Evolutionary conservation across 1,139 yeast species (phyloP).

Genomic region (Candida sp.): DNA sequence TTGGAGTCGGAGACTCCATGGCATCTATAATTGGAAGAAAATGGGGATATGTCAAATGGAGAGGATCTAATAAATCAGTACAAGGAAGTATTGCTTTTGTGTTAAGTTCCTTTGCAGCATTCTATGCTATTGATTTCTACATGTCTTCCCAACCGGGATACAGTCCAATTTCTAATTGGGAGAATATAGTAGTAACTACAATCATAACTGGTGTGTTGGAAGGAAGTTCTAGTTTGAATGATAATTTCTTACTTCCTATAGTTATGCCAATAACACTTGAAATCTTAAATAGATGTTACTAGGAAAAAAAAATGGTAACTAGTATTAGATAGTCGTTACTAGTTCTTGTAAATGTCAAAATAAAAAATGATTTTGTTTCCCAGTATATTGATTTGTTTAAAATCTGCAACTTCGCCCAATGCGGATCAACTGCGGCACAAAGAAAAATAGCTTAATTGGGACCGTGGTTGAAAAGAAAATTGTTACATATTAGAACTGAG

Average conservation of each 20-base stretch:
- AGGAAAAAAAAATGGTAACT: no score
- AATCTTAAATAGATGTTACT: slow-evolving; percentile 15
- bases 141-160: slow-evolving; percentile 13
- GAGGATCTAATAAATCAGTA: slow-evolving; percentile 53
- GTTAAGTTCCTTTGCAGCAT: slow-evolving; percentile 35
- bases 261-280: slow-evolving; percentile 40
- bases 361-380: no score
- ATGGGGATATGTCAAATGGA: slow-evolving; percentile 54
- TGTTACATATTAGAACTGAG: not conserved
- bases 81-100: slow-evolving; percentile 69
- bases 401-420: not conserved
- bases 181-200: slow-evolving; percentile 43
- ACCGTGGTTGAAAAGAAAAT: not conserved
- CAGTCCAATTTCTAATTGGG: slow-evolving; percentile 21
- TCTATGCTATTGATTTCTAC: slow-evolving; percentile 28
- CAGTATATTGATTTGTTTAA: no score
- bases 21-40: slow-evolving; percentile 67
- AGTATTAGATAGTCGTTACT: no score
- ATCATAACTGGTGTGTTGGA: slow-evolving; percentile 53
- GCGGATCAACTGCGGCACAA: not conserved
- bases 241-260: slow-evolving; percentile 61
- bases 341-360: no score
- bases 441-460: not conserved
- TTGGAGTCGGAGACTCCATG: slow-evolving; percentile 54
- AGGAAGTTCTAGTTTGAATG: slow-evolving; percentile 61